Percentiles rank a stretch among this genome's conserved stretches.
Conservation (phyloP, 1,284 basidiomycete species). For the Fomes fomentarius region DNA sequence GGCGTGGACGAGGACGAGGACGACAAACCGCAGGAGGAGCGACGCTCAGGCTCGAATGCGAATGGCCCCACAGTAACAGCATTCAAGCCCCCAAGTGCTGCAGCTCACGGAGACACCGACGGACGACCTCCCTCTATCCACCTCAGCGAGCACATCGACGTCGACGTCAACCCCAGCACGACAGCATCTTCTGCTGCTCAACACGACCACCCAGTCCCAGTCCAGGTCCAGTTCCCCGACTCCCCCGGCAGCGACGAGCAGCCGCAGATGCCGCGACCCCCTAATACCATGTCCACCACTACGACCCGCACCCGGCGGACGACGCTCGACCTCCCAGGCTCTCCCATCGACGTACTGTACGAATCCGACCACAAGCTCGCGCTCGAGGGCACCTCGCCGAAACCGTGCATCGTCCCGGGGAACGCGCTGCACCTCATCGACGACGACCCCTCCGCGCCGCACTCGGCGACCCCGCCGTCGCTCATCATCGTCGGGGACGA, state of each 20-base stretch:
- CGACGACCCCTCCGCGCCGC: constrained; percentile 34
- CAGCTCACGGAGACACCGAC: too few relatives aligned
- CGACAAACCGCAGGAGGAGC: too few relatives aligned
- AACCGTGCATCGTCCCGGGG: constrained; percentile 37
- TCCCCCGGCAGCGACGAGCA: background rate
- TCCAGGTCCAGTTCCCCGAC: background rate
- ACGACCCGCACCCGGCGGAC: constrained; percentile 18
- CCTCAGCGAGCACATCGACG: constrained; percentile 2
- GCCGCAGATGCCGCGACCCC: constrained; percentile 8
- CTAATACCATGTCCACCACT: background rate
- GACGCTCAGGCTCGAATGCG: too few relatives aligned
- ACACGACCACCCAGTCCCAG: background rate
- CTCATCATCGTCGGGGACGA: constrained; percentile 33
- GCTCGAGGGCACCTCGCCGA: constrained; percentile 33
- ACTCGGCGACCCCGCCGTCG: constrained; percentile 32
- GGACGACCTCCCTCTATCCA: constrained; percentile 10
- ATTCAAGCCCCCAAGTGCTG: too few relatives aligned
- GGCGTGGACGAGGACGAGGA: background rate
- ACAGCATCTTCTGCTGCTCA: background rate
- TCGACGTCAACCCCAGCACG: background rate
- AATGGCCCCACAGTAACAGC: too few relatives aligned
- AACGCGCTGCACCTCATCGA: constrained; percentile 41
- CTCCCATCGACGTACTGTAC: constrained; percentile 25
- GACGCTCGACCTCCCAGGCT: constrained; percentile 26
- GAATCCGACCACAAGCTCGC: constrained; percentile 30